These are phyloP conservation scores for Coemansia sp. DNA, from an alignment of 192 early-diverging fungal species.

Conservation along the genomic window DNA sequence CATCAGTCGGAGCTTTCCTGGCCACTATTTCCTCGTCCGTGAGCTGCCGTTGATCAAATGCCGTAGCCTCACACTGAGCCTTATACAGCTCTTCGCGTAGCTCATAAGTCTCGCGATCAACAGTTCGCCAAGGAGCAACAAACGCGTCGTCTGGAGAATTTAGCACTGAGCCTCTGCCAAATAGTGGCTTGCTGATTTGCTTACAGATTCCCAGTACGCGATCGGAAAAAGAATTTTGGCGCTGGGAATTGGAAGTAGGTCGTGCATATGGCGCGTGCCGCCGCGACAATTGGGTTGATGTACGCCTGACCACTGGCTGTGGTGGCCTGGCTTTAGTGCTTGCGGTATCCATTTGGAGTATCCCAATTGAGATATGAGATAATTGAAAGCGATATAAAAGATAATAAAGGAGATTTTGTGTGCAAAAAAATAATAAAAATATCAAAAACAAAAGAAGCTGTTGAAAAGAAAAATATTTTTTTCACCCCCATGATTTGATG, in stretches of 20 bases:
- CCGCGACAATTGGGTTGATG: not conserved
- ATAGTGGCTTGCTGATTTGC: slow-evolving; percentile 38
- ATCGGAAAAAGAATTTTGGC: slow-evolving; percentile 23
- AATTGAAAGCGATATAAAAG: not conserved
- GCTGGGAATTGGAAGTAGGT: slow-evolving; percentile 6
- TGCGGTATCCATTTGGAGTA: not conserved
- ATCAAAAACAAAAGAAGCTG: not conserved
- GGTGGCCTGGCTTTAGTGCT: not conserved
- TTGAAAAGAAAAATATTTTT: not conserved
- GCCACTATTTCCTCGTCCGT: slow-evolving; percentile 7
- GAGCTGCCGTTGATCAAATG: slow-evolving; percentile 7
- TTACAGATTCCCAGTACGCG: slow-evolving; percentile 29
- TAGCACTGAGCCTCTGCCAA: slow-evolving; percentile 11
- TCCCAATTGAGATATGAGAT: not conserved
- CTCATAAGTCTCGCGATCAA: slow-evolving; percentile 42
- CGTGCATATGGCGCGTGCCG: slow-evolving; percentile 36
- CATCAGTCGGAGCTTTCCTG: not conserved
- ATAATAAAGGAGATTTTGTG: not conserved
- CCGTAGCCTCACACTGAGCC: slow-evolving; percentile 18
- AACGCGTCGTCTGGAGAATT: slow-evolving; percentile 28
- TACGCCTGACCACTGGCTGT: not conserved
- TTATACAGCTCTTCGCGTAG: slow-evolving; percentile 32
- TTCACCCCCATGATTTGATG: not conserved
- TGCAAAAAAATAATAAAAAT: not conserved
- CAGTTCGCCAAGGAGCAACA: slow-evolving; percentile 50